phyloP scores from a whole-genome alignment of 441 rosid genomes.

The Euphorbia schlechtendalii region DNA sequence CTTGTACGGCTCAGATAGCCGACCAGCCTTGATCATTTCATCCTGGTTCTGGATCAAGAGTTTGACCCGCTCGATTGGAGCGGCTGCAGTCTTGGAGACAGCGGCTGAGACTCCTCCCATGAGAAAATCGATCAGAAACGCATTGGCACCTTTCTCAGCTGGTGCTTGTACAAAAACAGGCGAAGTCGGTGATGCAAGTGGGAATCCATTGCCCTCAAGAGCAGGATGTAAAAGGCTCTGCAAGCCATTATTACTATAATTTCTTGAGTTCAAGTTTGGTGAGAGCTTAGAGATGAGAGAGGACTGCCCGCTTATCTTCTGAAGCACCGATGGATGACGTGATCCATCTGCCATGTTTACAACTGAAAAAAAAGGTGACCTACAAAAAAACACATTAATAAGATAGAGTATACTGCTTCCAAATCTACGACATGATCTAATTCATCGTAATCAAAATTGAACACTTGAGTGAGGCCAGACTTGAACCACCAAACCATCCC shows the following conservation, averaged over 20 bases:
- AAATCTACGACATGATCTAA: background rate
- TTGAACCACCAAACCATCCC: no score
- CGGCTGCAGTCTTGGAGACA: conserved; percentile 92
- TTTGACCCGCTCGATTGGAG: conserved; percentile 92
- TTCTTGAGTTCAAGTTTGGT: conserved; percentile 27
- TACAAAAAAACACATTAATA: conserved; percentile 12
- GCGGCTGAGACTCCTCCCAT: conserved; percentile 98
- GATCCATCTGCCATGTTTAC: conserved; percentile 61
- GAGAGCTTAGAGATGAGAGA: conserved; percentile 36
- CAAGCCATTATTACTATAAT: conserved; percentile 27
- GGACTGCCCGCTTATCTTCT: conserved; percentile 55
- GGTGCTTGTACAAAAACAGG: conserved; percentile 64
- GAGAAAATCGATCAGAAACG: conserved; percentile 67
- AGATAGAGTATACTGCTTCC: background rate
- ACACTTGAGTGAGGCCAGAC: background rate
- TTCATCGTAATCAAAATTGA: background rate
- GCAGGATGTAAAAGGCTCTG: conserved; percentile 35
- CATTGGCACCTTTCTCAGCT: conserved; percentile 51
- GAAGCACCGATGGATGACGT: conserved; percentile 48
- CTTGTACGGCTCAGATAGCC: conserved; percentile 76
- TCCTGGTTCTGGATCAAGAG: conserved; percentile 93
- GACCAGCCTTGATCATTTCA: conserved; percentile 85
- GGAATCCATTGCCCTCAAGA: conserved; percentile 27
- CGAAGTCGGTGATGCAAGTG: conserved; percentile 23
- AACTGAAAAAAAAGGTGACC: conserved; percentile 36